Conservation (phyloP, 176 grass and related monocot species). For the Carex littledalei region DNA sequence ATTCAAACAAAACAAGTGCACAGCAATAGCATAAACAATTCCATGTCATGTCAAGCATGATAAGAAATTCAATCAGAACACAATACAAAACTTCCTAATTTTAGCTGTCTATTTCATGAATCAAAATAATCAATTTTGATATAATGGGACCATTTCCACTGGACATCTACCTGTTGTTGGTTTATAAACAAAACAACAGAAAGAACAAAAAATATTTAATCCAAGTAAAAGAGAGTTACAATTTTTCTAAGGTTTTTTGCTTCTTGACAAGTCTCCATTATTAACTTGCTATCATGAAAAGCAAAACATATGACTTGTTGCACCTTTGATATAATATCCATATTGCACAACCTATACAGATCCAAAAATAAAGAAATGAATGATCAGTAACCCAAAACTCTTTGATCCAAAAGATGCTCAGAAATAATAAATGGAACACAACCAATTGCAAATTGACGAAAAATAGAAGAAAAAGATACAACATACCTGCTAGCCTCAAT, state of each 20-base stretch:
- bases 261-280: slow-evolving; percentile 97
- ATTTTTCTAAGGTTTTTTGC: slow-evolving; percentile 95
- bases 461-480: slow-evolving; percentile 15
- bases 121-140: slow-evolving; percentile 31
- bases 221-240: slow-evolving; percentile 97
- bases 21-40: background rate
- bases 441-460: background rate
- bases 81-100: slow-evolving; percentile 20
- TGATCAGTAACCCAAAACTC: background rate
- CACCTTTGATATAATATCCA: slow-evolving; percentile 95
- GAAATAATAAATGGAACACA: background rate
- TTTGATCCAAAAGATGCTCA: background rate
- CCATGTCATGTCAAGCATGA: background rate
- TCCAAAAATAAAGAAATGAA: background rate
- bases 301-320: slow-evolving; percentile 96
- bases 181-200: slow-evolving; percentile 15
- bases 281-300: slow-evolving; percentile 90
- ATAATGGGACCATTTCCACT: slow-evolving; percentile 36
- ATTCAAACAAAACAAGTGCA: background rate
- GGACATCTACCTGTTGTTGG: slow-evolving; percentile 5
- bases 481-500: slow-evolving; percentile 96
- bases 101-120: background rate
- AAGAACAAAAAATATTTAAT: slow-evolving; percentile 31
- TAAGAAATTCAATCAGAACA: background rate
- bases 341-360: slow-evolving; percentile 88